Evolutionary conservation across 805 yeast species (phyloP), one percentile per base, ranked within the genome.

Genomic region (Limtongozyma cylindracea): DNA sequence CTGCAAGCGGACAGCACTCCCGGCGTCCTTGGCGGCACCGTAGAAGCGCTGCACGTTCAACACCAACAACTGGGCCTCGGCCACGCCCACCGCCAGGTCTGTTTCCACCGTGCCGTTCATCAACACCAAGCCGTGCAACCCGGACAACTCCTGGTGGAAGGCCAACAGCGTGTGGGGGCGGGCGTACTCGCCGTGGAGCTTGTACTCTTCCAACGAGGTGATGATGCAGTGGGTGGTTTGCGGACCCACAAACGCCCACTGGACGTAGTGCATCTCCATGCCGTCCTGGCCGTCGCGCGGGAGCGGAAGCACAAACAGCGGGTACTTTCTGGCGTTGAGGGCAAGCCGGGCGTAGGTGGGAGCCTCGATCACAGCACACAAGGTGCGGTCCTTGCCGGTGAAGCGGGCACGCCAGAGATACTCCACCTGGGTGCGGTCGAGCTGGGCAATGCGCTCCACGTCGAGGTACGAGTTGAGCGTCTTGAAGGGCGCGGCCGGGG

Each of bases 131-230:
- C 54, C 65, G 29, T 74, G 69, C 10, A 56, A 53, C 1, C 53
- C 43, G 4, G 47, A 49, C 22, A 84, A 46, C 25, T 88, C 94
- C 20, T 69, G 63, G 47, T 84, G 95, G 53, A 84, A 73, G 43
- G 67, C 63, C 29, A 88, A 51, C 0, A 93, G 76, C 1, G 95
- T 78, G 43, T 88, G 96, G 1, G 98, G 96, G 38, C 77, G 70
- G 7, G 98, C 93, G 43, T 56, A 88, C 38, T 84, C 95, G 25
- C 62, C 64, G 38, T 84, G 94, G 14, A 80, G 56, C 42, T 84
- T 80, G 45, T 65, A 88, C 45, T 88, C 96, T 2, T 88, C 82
- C 30, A 88, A 56, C 0, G 94, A 67, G 2, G 98, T 88, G 33
- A 88, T 53, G 59, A 88, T 58, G 38, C 91, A 77, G 46, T 88